phyloP scores from a whole-genome alignment of 2,329 filamentous ascomycete species.

The Tothia fuscella region DNA sequence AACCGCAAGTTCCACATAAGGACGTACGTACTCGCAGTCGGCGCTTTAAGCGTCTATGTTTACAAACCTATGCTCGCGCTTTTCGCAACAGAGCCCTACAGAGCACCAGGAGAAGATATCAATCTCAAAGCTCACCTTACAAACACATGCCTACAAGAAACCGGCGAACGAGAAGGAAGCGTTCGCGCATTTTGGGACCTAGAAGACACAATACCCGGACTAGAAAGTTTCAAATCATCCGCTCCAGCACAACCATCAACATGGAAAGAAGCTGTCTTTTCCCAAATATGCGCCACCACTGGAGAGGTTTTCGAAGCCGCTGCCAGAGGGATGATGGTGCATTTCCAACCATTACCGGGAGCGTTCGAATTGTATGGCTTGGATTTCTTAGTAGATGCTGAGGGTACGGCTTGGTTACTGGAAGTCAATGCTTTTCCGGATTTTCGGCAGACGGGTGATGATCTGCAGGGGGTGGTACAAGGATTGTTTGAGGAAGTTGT shows the following conservation, averaged over 20 bases:
- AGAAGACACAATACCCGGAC: constrained; percentile 25
- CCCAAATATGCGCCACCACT: constrained; percentile 61
- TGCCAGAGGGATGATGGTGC: constrained; percentile 67
- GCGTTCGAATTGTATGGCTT: constrained; percentile 87
- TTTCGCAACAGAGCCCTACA: constrained; percentile 68
- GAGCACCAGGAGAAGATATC: constrained; percentile 43
- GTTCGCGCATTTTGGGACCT: constrained; percentile 69
- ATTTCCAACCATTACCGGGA: constrained; percentile 83
- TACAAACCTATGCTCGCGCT: constrained; percentile 87
- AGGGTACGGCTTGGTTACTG: constrained; percentile 58
- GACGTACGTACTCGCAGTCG: constrained; percentile 75
- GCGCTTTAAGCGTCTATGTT: constrained; percentile 69
- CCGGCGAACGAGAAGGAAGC: constrained; percentile 43
- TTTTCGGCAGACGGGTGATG: constrained; percentile 79
- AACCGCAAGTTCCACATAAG: constrained; percentile 88
- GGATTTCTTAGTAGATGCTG: constrained; percentile 70
- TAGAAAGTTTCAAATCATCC: background rate
- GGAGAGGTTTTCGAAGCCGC: constrained; percentile 78
- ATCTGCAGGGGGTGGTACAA: constrained; percentile 57
- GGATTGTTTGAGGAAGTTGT: constrained; percentile 69
- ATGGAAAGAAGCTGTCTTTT: constrained; percentile 53
- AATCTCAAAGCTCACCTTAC: constrained; percentile 73
- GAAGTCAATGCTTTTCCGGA: constrained; percentile 96
- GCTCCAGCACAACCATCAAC: constrained; percentile 11
- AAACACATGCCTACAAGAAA: constrained; percentile 81